Base-by-base conservation (phyloP, 1,284 basidiomycete species). In the Sanguinoderma infundibulare region DNA sequence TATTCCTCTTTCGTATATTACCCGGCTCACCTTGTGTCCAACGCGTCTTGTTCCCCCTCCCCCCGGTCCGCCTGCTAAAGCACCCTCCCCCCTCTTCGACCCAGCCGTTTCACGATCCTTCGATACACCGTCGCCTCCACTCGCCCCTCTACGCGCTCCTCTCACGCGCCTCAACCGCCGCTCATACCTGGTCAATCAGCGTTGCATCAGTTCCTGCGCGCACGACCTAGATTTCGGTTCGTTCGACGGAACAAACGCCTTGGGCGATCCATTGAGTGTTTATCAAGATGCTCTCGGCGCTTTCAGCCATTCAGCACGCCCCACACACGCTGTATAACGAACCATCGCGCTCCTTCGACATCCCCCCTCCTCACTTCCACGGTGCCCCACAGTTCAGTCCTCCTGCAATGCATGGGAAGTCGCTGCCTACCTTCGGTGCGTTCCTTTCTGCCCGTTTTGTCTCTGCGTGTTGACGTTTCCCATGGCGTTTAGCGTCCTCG, bases 1-100 rank as follows among this genome's bases (percentile, higher is more conserved):
- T 53, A 61, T 44, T 52, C 60, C 62, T 62, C 55, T 62, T 66
- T 56, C 53, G 62, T 62, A 66, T 60, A 66, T 61, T 52, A 46
- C 42, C 42, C 47, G 61, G 59, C 65, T 60, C 59, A 57, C 57
- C 51, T 59, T 52, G 53, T 51, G 40, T n/a, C n/a, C n/a, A n/a
- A n/a, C n/a, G n/a, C 62, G 57, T 57, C 55, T 61, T 59, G 59
- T 66, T 61, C 60, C 47, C 59, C 28, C 26, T 20, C 28, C 36
- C 34, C 24, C 35, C 52, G 20, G 30, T 30, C 44, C 20, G 30
- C 47, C 36, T 46, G 20, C 39, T 22, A 28, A n/a, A n/a, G n/a
- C n/a, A n/a, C n/a, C n/a, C n/a, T n/a, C 15, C n/a, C 9, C 30
- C 47, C 30, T 32, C 57, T n/a, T 15, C 40, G 38, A 28, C 46